Base-by-base conservation (phyloP, 148 eudicot species). In the Amaranthus palmeri region DNA sequence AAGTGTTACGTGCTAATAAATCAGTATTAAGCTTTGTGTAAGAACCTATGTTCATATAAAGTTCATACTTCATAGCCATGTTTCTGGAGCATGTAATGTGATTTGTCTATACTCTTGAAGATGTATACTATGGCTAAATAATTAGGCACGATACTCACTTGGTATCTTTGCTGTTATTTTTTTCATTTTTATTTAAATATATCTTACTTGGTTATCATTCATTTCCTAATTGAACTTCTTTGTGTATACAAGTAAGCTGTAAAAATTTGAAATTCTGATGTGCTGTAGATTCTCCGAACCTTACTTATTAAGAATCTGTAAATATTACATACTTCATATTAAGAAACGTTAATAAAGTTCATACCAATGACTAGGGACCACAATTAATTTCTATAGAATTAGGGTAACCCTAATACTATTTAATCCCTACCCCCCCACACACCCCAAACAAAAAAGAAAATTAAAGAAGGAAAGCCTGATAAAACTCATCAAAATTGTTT, bases 401-500 rank as follows among this genome's bases (percentile, higher is more conserved):
- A 14, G 17, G 15, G 17, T 18, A 3, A 8, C 55, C 55, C 36
- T 25, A 25, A 25, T 25, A 25, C 36, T 25, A 0, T 25, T 25
- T 25, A 0, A 25, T 10, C 55, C 55, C 55, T 14, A 8, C 55
- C 55, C 55, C 3, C 55, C 10, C 55, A 8, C 36, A 0, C 61
- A 3, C 36, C 61, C 10, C 41, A 0, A 4, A 13, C 12, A 47
- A 8, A 53, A 59, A 49, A 50, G 18, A 47, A 42, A 25, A 25
- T 25, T 25, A 25, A 25, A 67, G 10, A 58, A 9, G 61, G 11
- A 67, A 40, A 57, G 3, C 10, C 47, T 9, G 8, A 25, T 25
- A 25, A 25, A 25, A 25, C 14, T 14, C 9, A 42, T 54, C 48
- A 76, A 62, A 76, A 62, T 7, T 76, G 47, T 70, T 43, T 17